Percentiles rank a stretch among this genome's conserved stretches.
Evolutionary conservation across 768 basidiomycete species (phyloP).

Genomic region (Lentinula edodes): DNA sequence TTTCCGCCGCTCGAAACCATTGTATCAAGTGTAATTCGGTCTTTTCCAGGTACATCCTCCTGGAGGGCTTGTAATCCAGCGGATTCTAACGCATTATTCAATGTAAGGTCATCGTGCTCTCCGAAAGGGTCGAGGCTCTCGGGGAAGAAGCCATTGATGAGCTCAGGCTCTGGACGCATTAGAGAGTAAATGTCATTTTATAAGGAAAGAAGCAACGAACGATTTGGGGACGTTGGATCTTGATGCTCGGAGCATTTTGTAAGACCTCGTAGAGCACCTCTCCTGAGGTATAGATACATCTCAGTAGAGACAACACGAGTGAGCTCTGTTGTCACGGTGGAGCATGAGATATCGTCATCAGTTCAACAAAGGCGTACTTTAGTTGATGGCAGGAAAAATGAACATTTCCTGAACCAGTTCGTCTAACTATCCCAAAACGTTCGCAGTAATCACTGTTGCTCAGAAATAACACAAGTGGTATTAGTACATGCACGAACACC

Average conservation of each 20-base stretch:
- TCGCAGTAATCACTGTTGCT: no score
- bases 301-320: constrained; percentile 40
- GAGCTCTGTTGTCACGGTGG: constrained; percentile 24
- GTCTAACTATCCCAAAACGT: no score
- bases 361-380: no score
- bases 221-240: constrained; percentile 35
- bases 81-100: constrained; percentile 54
- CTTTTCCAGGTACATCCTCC: constrained; percentile 13
- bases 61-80: no score
- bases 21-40: constrained; percentile 44
- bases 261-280: constrained; percentile 39
- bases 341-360: no score
- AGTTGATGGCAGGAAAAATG: no score
- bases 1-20: constrained; percentile 56
- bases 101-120: constrained; percentile 63
- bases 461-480: no score
- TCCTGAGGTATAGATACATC: constrained; percentile 44
- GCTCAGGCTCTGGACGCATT: constrained; percentile 10
- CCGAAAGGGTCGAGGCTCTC: constrained; percentile 67
- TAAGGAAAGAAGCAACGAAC: not conserved
- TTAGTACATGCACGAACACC: no score
- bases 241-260: constrained; percentile 35
- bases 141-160: constrained; percentile 60
- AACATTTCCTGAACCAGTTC: no score
- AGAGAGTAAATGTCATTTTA: not conserved